Base-by-base conservation (phyloP, 2,329 filamentous ascomycete species). In the Dothideomycetidae sp. region DNA sequence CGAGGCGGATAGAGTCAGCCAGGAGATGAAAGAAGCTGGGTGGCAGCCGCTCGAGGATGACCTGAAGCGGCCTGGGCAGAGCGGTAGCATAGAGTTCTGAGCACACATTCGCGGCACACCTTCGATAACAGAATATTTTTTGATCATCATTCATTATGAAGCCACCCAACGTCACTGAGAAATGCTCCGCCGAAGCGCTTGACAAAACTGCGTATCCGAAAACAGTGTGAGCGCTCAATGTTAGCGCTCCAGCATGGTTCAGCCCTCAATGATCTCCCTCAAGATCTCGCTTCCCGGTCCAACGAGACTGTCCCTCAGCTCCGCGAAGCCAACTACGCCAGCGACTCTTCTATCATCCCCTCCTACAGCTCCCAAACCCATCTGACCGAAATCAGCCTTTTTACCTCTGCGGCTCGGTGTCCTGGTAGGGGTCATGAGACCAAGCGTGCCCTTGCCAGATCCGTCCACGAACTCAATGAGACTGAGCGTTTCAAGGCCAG, bases 401-500 rank as follows among this genome's bases (percentile, higher is more conserved):
- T 48, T 74, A 69, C 73, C 70, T 37, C 74, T 74, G 51, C 78
- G 80, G 47, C 78, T 81, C 1, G 82, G 81, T 43, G 77, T 73
- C 30, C 71, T 62, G 30, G 70, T 81, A 2, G 82, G 81, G 44
- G 76, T 73, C 19, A 73, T 61, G 30, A 71, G 55, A 45, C 60
- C 50, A 52, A 81, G 77, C 45, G 70, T 81, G 31, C 73, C 81
- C 63, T 71, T 83, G 12, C 39, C 36, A 5, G 30, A 31, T 64
- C 81, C 63, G 70, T 83, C 53, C 62, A 81, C 51, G 60, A 78
- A 58, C 55, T 78, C 68, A 4, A 94, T 69, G 14, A 96, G 64
- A 2, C 83, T 86, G 32, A 93, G 62, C 0, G 86, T 90, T 62
- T 98, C 90, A 36, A 98, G 61, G 48, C 83, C 92, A 23, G 80